Evolutionary conservation across 305 asterid species (phyloP), one percentile per base, ranked within the genome.

Genomic region (Fraxinus platypoda): DNA sequence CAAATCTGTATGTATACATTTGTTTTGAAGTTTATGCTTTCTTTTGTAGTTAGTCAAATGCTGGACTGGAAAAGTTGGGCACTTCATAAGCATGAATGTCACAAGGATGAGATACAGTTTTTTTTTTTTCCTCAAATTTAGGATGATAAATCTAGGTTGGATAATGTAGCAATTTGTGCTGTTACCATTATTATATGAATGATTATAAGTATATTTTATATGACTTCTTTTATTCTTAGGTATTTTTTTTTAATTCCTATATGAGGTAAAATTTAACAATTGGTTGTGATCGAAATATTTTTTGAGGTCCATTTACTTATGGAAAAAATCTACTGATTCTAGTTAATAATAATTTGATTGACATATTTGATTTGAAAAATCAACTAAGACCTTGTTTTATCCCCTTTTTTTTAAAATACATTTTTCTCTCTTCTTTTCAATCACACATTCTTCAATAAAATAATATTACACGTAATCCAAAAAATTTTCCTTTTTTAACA

Each of bases 1-100:
- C 98, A 3, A 95, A 95, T 87, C 91, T 95, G 99, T 94, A 95
- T 64, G 96, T 78, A 62, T 34, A 71, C 23, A 13, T 73, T 21
- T 28, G 75, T 28, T 30, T 70, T 28, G 43, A 15, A 28, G 25
- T 71, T 68, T 80, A 4, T 72, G 33, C 41, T 25, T 79, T 21
- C 8, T 38, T 11, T 62, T 35, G 11, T 71, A 71, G 23, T 13
- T 70, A 5, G 23, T 68, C 74, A 26, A 68, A 68, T 68, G 9
- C 35, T 66, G 73, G 17, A 66, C 73, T 66, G 35, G 26, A 66
- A 23, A 30, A 30, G 75, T 70, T 30, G 41, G 37, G 23, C 75
- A 30, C 75, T 70, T 70, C 38, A 30, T 70, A 12, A 12, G 13
- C 38, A 30, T 30, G 38, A 68, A 30, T 28, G 3, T 28, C 15